Percentiles rank a stretch among this genome's conserved stretches.
Conservation (phyloP, 176 grass and related monocot genomes). For the Alopecurus myosuroides region DNA sequence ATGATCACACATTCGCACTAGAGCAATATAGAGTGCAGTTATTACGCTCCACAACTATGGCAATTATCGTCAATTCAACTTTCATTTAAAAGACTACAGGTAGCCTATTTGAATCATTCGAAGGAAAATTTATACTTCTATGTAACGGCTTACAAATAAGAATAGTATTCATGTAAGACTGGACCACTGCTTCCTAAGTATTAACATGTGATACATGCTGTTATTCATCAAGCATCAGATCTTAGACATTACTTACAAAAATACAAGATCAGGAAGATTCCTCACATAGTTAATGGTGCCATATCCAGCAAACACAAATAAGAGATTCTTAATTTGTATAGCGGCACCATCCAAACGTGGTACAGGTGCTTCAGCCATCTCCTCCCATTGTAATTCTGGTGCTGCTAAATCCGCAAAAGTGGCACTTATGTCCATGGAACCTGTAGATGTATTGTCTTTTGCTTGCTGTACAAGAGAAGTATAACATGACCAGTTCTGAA, state of each 20-base stretch:
- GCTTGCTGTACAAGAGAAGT: constrained; percentile 38
- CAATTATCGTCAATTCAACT: background rate
- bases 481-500: background rate
- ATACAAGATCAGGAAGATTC: constrained; percentile 11
- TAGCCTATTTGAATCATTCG: background rate
- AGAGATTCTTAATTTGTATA: constrained; percentile 88
- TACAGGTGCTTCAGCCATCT: constrained; percentile 88
- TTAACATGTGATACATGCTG: background rate
- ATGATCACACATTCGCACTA: too few species aligned
- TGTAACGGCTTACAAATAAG: background rate
- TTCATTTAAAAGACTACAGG: background rate
- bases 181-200: background rate
- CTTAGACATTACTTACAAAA: background rate
- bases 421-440: constrained; percentile 59
- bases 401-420: constrained; percentile 87
- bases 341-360: constrained; percentile 84
- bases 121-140: background rate
- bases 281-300: constrained; percentile 93
- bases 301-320: constrained; percentile 99
- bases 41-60: background rate
- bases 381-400: constrained; percentile 71
- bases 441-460: constrained; percentile 39
- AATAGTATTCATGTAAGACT: background rate
- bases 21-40: too few species aligned
- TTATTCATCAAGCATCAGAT: constrained; percentile 11